Evolutionary conservation across 176 grass and related monocot species (phyloP), one percentile per base, ranked within the genome.

Genomic region (Coix lacrymajobi): DNA sequence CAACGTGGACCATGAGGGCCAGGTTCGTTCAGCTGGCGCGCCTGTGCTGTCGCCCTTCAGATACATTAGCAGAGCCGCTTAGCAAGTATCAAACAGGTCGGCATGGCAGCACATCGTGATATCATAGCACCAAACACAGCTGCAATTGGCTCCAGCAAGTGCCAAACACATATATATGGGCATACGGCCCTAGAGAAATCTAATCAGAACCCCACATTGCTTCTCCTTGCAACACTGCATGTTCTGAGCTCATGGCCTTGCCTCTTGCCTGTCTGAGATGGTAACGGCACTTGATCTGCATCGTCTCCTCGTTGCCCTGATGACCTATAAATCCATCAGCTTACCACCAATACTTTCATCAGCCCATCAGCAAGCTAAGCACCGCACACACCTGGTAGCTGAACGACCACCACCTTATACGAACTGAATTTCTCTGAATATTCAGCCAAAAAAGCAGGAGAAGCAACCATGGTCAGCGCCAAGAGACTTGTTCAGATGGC

Each of bases 401-500:
- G 52, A 56, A 56, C 4, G 16, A 37, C 36, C 44, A 46, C 20
- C 52, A n/a, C 8, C 19, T n/a, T 8, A 24, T 57, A 57, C 48
- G 20, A 51, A 7, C 22, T 57, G 52, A 51, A 24, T 20, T 20
- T 24, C 52, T 57, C 22, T 57, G 8, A 57, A 11, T 9, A 57
- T 57, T 57, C 52, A 57, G 22, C 19, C 51, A 56, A 5, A 13
- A 78, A 78, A 26, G 16, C 7, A 20, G 38, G 24, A 83, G 25
- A 51, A 44, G 31, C 58, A 77, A 39, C 40, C 22, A 85, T 87
- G 85, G 34, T 88, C 71, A 85, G 66, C 58, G 3, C 82, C 15
- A 93, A 76, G 61, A 94, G 77, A 73, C 52, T 92, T 25, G 57
- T 64, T 77, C 69, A 90, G 34, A 52, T 87, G 62, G 85, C 78